These are phyloP conservation scores for Termitomyces sp. DNA, from an alignment of 768 basidiomycete species.

Conservation along the genomic window DNA sequence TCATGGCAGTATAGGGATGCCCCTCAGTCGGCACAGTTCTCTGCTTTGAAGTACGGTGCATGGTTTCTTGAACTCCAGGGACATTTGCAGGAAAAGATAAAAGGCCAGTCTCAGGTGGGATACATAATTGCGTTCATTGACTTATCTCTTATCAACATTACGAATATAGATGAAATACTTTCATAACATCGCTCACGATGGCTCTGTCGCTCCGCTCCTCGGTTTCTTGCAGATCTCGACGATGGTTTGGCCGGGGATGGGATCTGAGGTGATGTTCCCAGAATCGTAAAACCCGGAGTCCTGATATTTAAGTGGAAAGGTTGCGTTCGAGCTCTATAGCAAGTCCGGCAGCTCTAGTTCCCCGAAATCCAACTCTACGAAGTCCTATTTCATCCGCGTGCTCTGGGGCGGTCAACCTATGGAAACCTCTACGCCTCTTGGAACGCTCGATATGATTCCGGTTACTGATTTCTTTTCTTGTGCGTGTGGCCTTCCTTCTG, in stretches of 20 bases:
- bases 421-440: conserved; percentile 41
- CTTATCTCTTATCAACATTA: neutral
- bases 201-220: conserved; percentile 43
- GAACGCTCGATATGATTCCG: conserved; percentile 41
- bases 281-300: neutral
- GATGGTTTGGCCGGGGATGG: conserved; percentile 58
- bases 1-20: conserved; percentile 46
- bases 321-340: conserved; percentile 43
- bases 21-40: conserved; percentile 35
- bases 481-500: conserved; percentile 17
- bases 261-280: conserved; percentile 30
- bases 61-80: conserved; percentile 41
- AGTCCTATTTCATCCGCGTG: conserved; percentile 35
- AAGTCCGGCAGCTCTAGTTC: neutral
- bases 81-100: conserved; percentile 32
- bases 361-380: neutral
- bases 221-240: conserved; percentile 43
- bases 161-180: conserved; percentile 7
- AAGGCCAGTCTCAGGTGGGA: conserved; percentile 29
- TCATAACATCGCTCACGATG: conserved; percentile 41
- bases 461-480: conserved; percentile 37
- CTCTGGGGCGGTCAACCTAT: conserved; percentile 48
- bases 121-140: no score
- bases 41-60: conserved; percentile 39
- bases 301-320: conserved; percentile 12